phyloP scores from a whole-genome alignment of 768 basidiomycete species.

The Trametes cubensis region DNA sequence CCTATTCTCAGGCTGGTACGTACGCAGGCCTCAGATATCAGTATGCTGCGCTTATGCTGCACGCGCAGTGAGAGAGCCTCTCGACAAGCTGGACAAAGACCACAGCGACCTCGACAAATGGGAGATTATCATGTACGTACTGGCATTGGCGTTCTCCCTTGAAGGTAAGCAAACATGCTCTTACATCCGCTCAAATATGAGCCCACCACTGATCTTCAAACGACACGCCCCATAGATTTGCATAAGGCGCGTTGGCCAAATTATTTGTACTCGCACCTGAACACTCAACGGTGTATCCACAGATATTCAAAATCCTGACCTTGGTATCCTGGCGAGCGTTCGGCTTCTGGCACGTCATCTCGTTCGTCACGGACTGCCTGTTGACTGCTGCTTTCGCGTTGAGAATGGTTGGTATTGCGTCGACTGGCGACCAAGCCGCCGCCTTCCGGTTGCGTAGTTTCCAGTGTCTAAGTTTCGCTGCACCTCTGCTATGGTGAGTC shows the following conservation, averaged over 20 bases:
- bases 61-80: conserved; percentile 71
- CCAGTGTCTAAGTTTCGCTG: conserved; percentile 85
- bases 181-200: background rate
- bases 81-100: conserved; percentile 65
- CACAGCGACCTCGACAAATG: conserved; percentile 67
- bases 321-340: conserved; percentile 83
- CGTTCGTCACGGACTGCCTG: conserved; percentile 72
- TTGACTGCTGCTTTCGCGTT: conserved; percentile 74
- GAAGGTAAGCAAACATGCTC: conserved; percentile 59
- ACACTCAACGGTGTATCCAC: background rate
- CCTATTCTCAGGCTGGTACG: conserved; percentile 84
- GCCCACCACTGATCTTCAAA: background rate
- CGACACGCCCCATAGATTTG: conserved; percentile 42
- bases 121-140: conserved; percentile 78
- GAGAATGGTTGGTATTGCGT: conserved; percentile 60
- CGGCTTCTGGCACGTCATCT: conserved; percentile 75
- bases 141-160: conserved; percentile 74
- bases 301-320: conserved; percentile 73
- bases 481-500: conserved; percentile 84
- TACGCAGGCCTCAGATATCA: too few species aligned
- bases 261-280: conserved; percentile 2
- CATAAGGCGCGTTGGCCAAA: conserved; percentile 47
- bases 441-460: conserved; percentile 69
- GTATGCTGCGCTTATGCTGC: background rate
- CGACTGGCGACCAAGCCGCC: conserved; percentile 39